Evolutionary conservation across 148 eudicot genomes (phyloP).

Genomic region (Cornus florida): DNA sequence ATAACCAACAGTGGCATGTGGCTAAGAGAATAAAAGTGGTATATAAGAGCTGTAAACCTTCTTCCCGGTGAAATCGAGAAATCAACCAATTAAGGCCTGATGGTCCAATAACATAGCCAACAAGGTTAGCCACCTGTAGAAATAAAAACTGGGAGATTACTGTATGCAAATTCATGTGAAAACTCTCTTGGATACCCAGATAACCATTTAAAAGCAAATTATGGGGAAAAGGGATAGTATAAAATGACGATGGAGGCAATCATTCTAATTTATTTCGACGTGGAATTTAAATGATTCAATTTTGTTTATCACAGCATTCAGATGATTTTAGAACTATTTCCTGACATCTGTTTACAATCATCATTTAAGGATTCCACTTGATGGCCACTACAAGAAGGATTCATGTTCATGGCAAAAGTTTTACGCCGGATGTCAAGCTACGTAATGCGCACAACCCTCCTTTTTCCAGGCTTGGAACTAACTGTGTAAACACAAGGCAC

Average conservation of each 20-base stretch:
- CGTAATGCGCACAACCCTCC: too few relatives aligned
- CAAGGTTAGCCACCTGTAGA: constrained; percentile 88
- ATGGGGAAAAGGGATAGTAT: too few relatives aligned
- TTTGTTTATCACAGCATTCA: neutral
- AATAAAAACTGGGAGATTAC: constrained; percentile 10
- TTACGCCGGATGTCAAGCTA: too few relatives aligned
- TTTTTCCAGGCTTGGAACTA: too few relatives aligned
- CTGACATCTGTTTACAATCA: neutral
- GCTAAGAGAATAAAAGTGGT: constrained; percentile 3
- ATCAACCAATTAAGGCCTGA: constrained; percentile 88
- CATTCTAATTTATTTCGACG: too few relatives aligned
- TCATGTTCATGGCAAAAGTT: too few relatives aligned
- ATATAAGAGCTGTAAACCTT: constrained; percentile 40
- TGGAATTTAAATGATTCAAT: too few relatives aligned
- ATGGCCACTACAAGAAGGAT: neutral
- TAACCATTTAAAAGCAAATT: too few relatives aligned
- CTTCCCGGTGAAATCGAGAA: constrained; percentile 57
- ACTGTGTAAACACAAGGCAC: too few relatives aligned
- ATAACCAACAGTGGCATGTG: constrained; percentile 8
- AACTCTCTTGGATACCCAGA: too few relatives aligned
- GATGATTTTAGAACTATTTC: neutral
- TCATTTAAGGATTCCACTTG: neutral
- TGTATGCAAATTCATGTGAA: neutral
- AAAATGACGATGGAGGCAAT: too few relatives aligned
- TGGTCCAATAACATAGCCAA: constrained; percentile 92